phyloP scores from a whole-genome alignment of 2,329 filamentous ascomycete genomes.

The Penicillium sp. region DNA sequence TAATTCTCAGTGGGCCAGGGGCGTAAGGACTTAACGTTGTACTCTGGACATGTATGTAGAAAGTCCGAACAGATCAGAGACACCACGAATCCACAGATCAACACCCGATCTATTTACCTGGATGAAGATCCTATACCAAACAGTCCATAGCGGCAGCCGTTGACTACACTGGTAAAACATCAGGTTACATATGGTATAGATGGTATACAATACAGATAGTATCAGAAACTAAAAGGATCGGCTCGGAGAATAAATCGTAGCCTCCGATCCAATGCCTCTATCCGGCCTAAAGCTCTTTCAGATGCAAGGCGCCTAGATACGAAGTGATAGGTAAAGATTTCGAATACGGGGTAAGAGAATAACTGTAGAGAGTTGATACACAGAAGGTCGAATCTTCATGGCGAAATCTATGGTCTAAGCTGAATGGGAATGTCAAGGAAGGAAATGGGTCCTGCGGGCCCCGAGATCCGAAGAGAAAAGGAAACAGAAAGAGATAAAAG shows the following conservation, averaged over 20 bases:
- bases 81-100: slow-evolving; percentile 5
- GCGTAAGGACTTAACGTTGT: not conserved
- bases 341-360: slow-evolving; percentile 8
- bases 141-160: slow-evolving; percentile 4
- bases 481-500: not conserved
- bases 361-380: not conserved
- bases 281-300: slow-evolving; percentile 3
- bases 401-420: slow-evolving; percentile 20
- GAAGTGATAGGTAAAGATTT: not conserved
- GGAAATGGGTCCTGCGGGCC: slow-evolving; percentile 7
- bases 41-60: not conserved
- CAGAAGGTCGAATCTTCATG: not conserved
- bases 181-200: slow-evolving; percentile 7
- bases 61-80: slow-evolving; percentile 2
- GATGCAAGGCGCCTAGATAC: slow-evolving; percentile 1
- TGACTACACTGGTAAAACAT: slow-evolving; percentile 4
- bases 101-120: slow-evolving; percentile 7
- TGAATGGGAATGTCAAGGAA: slow-evolving; percentile 8
- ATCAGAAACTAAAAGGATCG: slow-evolving; percentile 13
- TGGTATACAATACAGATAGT: not conserved
- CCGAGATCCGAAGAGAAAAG: not conserved
- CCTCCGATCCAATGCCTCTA: slow-evolving; percentile 15
- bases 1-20: not conserved
- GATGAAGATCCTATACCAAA: slow-evolving; percentile 9
- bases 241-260: slow-evolving; percentile 12